Evolutionary conservation across 805 yeast genomes (phyloP).

Genomic region (Wickerhamomyces hampshirensis): DNA sequence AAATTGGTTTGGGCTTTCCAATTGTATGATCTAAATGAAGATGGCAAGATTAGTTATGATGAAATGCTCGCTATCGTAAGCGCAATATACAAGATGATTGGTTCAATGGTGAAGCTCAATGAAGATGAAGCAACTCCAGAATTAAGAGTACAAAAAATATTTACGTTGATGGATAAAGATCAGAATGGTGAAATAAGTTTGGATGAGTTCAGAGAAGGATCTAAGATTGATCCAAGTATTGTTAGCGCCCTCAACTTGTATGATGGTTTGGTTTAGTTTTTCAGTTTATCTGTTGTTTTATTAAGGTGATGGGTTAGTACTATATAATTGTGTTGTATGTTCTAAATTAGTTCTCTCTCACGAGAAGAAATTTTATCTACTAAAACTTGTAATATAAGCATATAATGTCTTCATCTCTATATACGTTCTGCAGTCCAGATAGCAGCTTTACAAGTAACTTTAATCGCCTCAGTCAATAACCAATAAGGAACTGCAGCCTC

Average conservation of each 20-base stretch:
- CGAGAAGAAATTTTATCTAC: too few species aligned
- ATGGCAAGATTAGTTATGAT: slow-evolving; percentile 68
- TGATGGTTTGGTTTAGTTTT: slow-evolving; percentile 63
- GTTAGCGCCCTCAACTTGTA: slow-evolving; percentile 72
- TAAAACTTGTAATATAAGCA: too few species aligned
- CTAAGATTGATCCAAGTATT: slow-evolving; percentile 73
- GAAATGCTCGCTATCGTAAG: slow-evolving; percentile 78
- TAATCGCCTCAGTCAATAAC: slow-evolving; percentile 83
- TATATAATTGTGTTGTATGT: too few species aligned
- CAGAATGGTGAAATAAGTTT: slow-evolving; percentile 64
- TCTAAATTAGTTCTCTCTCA: too few species aligned
- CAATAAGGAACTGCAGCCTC: slow-evolving; percentile 90
- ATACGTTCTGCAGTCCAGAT: slow-evolving; percentile 87
- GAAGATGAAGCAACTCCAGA: slow-evolving; percentile 94
- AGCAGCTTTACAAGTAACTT: slow-evolving; percentile 78
- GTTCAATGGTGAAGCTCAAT: slow-evolving; percentile 83
- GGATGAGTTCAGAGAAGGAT: slow-evolving; percentile 80
- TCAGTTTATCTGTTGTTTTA: not conserved
- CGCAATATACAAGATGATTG: slow-evolving; percentile 92
- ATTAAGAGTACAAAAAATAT: slow-evolving; percentile 75
- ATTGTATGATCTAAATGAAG: slow-evolving; percentile 76
- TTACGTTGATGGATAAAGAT: slow-evolving; percentile 67
- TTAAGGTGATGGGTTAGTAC: too few species aligned
- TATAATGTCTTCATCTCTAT: too few species aligned
- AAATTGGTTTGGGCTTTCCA: slow-evolving; percentile 87